Evolutionary conservation across 495 filamentous ascomycete genomes (phyloP).

Genomic region (Delitschia confertaspora): DNA sequence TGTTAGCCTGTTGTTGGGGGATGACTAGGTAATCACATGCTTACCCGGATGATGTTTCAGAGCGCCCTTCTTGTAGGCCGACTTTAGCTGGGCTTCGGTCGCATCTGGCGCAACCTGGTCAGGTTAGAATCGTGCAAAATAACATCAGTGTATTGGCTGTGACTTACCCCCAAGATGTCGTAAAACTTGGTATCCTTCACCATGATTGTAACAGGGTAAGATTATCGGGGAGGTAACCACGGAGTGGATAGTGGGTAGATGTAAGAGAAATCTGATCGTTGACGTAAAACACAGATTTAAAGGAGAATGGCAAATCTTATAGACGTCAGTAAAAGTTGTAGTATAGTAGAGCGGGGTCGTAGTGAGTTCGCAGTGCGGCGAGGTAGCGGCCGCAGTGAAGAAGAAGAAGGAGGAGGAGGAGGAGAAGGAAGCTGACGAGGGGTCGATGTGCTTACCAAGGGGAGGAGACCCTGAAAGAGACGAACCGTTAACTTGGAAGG

Average conservation of each 20-base stretch:
- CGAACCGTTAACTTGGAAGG: neutral
- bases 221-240: neutral
- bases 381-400: too few species aligned
- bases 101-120: constrained; percentile 60
- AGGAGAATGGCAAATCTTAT: too few species aligned
- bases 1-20: neutral
- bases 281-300: too few species aligned
- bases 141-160: neutral
- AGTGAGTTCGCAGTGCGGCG: too few species aligned
- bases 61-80: constrained; percentile 84
- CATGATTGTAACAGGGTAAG: constrained; percentile 44
- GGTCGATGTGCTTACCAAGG: too few species aligned
- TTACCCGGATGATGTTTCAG: constrained; percentile 87
- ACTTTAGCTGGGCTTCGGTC: constrained; percentile 71
- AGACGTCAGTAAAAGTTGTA: too few species aligned
- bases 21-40: constrained; percentile 14
- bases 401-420: too few species aligned
- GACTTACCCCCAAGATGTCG: constrained; percentile 73
- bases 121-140: constrained; percentile 21
- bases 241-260: constrained; percentile 1
- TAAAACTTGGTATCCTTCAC: constrained; percentile 86
- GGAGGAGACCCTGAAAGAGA: neutral
- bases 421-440: too few species aligned
- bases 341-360: too few species aligned
- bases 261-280: too few species aligned